Evolutionary conservation across 2,329 filamentous ascomycete genomes (phyloP).

Genomic region (Raffaelea arxii): DNA sequence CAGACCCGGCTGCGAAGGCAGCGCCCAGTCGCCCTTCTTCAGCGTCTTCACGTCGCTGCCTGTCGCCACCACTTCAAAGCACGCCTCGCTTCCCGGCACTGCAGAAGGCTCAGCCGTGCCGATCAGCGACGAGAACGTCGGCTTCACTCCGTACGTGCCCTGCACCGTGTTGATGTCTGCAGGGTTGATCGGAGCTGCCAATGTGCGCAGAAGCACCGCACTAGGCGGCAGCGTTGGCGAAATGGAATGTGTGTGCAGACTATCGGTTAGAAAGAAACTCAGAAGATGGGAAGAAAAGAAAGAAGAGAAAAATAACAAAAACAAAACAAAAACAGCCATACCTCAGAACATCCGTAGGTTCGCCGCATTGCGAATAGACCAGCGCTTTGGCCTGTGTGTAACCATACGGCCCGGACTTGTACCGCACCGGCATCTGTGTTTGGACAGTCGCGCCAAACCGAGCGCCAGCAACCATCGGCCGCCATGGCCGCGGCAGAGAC

Average conservation of each 20-base stretch:
- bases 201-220: slow-evolving; percentile 69
- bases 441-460: neutral
- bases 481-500: neutral
- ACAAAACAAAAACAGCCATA: slow-evolving; percentile 17
- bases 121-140: slow-evolving; percentile 61
- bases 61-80: slow-evolving; percentile 74
- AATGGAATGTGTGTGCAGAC: slow-evolving; percentile 67
- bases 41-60: slow-evolving; percentile 48
- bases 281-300: neutral
- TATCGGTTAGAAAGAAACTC: too few relatives aligned
- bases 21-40: slow-evolving; percentile 80
- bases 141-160: slow-evolving; percentile 85
- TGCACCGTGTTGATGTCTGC: slow-evolving; percentile 98
- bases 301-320: neutral
- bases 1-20: slow-evolving; percentile 72
- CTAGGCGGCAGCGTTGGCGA: slow-evolving; percentile 58
- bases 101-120: slow-evolving; percentile 69
- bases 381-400: slow-evolving; percentile 82
- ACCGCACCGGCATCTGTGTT: slow-evolving; percentile 19
- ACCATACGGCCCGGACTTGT: slow-evolving; percentile 58
- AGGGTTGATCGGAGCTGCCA: slow-evolving; percentile 89
- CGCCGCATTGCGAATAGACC: slow-evolving; percentile 64
- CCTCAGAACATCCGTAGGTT: slow-evolving; percentile 61
- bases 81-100: slow-evolving; percentile 82
- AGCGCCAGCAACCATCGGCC: neutral